phyloP scores from a whole-genome alignment of 352 stramenopile species.

The Pythium monospermum region DNA sequence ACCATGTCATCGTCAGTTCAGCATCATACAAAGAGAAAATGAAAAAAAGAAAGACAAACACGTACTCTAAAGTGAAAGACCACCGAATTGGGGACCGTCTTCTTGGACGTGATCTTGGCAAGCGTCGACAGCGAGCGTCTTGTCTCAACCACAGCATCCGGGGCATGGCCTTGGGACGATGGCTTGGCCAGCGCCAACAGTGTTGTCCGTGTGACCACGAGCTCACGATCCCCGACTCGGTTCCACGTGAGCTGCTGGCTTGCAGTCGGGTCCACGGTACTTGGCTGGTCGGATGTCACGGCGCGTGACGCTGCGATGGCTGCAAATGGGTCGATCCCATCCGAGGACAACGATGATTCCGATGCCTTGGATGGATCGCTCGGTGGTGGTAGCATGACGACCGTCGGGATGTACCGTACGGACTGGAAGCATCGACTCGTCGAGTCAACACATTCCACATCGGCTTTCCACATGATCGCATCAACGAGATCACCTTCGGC shows the following conservation, averaged over 20 bases:
- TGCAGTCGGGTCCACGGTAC: conserved; percentile 6
- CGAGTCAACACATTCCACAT: conserved; percentile 7
- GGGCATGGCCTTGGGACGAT: conserved; percentile 18
- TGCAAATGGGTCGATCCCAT: conserved; percentile 21
- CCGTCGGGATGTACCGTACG: conserved; percentile 25
- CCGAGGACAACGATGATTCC: not conserved
- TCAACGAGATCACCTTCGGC: conserved; percentile 24
- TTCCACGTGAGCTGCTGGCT: conserved; percentile 22
- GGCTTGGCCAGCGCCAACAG: conserved; percentile 30
- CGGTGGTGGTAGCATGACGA: conserved; percentile 13
- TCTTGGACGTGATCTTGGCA: conserved; percentile 45
- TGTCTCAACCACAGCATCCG: conserved; percentile 53
- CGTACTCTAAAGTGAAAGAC: conserved; percentile 77
- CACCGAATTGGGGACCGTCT: conserved; percentile 55
- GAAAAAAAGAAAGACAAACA: not conserved
- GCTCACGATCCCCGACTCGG: conserved; percentile 51
- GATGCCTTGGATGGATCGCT: not conserved
- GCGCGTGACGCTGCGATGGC: conserved; percentile 15
- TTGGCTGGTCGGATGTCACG: conserved; percentile 6
- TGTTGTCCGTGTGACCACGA: conserved; percentile 55
- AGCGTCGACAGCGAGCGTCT: conserved; percentile 47
- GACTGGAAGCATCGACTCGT: conserved; percentile 12
- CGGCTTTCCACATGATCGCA: conserved; percentile 17
- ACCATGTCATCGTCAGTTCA: not conserved
- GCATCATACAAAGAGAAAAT: not conserved